Evolutionary conservation across 148 eudicot genomes (phyloP), one percentile per base, ranked within the genome.

Genomic region (Oxyria digyna): DNA sequence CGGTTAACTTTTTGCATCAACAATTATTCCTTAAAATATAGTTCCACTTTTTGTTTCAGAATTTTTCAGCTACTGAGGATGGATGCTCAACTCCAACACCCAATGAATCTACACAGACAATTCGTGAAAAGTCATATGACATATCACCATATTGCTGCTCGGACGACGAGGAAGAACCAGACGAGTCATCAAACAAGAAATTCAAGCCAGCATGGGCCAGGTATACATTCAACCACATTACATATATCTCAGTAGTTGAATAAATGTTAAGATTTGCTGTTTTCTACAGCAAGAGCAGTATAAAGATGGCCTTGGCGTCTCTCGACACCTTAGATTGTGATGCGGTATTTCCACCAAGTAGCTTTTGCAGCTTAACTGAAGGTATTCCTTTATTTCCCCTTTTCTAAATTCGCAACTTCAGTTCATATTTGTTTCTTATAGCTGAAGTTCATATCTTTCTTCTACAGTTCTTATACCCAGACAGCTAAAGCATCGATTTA

Each of bases 151-250:
- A 95, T 73, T 92, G 85, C 62, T 82, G 89, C 80, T 87, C 98
- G 1, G 98, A 91, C 74, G 88, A 85, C 69, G 99, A 94, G 54
- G 95, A 93, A 4, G 91, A 87, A 33, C 87, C 83, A 8, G 96
- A 87, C 37, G 96, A 91, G 31, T 35, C 74, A 14, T 86, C 77
- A 31, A 81, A 75, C 72, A 82, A 73, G 65, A 95, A 91, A 75
- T 84, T 82, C 76, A 71, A 85, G 33, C 99, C 99, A n/a, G 68
- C 87, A 49, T 95, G 99, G 99, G 93, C 97, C 80, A 95, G 99
- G 99, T 95, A 68, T 72, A 77, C 40, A 40, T 15, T 10, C 8
- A 20, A 33, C 38, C 45, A n/a, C 45, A n/a, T 8, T 43, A 3
- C 29, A 8, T 24, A 8, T 27, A 42, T 33, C 6, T 12, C 31